phyloP scores from a whole-genome alignment of 2,329 filamentous ascomycete genomes.

The Colletotrichum simmondsii region DNA sequence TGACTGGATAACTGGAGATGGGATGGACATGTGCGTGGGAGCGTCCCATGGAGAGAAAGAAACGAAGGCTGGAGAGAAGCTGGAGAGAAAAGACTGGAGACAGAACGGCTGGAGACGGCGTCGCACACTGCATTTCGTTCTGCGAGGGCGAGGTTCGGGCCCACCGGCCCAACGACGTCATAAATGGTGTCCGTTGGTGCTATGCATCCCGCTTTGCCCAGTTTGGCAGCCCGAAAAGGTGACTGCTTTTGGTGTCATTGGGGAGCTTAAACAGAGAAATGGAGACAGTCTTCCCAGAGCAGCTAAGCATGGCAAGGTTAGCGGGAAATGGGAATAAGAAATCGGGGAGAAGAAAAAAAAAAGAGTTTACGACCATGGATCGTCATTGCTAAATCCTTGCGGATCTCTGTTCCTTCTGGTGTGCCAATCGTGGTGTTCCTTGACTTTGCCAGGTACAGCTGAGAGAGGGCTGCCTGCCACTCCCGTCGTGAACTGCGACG shows the following conservation, averaged over 20 bases:
- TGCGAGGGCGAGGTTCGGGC: neutral
- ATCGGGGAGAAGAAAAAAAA: neutral
- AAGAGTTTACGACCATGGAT: neutral
- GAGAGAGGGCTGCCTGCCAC: neutral
- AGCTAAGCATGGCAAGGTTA: neutral
- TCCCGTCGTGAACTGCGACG: neutral
- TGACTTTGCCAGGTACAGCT: neutral
- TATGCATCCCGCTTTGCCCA: conserved; percentile 19
- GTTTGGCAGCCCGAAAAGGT: conserved; percentile 5
- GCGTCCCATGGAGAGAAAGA: neutral
- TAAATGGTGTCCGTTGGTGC: neutral
- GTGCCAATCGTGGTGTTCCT: neutral
- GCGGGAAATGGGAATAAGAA: neutral
- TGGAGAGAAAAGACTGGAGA: neutral
- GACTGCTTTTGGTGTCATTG: neutral
- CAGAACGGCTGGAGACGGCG: neutral
- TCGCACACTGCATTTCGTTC: neutral
- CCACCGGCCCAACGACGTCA: conserved; percentile 23
- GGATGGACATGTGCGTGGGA: neutral
- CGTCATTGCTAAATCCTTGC: neutral
- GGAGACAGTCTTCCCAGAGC: neutral
- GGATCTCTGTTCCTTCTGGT: neutral
- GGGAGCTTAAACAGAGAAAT: neutral
- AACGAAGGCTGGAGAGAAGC: neutral
- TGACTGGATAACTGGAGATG: neutral